phyloP scores from a whole-genome alignment of 169 alveolate genomes.

The Amoebophrya sp. region DNA sequence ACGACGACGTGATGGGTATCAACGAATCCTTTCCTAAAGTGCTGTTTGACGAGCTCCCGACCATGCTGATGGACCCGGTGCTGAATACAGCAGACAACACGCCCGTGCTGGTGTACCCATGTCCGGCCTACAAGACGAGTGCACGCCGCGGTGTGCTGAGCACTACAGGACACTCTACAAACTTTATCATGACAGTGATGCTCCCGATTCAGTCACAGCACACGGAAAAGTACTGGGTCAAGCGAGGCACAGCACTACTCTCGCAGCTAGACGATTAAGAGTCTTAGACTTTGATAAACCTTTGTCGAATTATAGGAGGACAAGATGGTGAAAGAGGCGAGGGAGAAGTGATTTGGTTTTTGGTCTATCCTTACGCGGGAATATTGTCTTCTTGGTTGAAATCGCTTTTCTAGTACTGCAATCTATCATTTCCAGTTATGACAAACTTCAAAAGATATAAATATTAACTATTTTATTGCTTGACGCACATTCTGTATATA shows the following conservation, averaged over 20 bases:
- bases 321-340: too few species aligned
- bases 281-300: too few species aligned
- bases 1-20: constrained; percentile 47
- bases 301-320: too few species aligned
- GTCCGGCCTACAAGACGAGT: constrained; percentile 69
- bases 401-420: too few species aligned
- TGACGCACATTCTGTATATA: too few species aligned
- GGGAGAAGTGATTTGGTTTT: too few species aligned
- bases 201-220: constrained; percentile 67
- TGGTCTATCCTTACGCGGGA: too few species aligned
- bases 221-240: constrained; percentile 73
- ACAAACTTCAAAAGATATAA: too few species aligned
- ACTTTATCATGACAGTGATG: constrained; percentile 66
- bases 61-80: constrained; percentile 62
- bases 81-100: constrained; percentile 43
- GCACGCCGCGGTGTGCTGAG: constrained; percentile 64
- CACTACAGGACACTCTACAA: constrained; percentile 80
- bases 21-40: constrained; percentile 51
- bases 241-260: constrained; percentile 84
- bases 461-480: too few species aligned
- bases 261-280: constrained; percentile 55
- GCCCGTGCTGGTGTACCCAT: constrained; percentile 54
- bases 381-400: too few species aligned
- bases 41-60: constrained; percentile 45
- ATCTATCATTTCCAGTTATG: too few species aligned